phyloP scores from a whole-genome alignment of 495 filamentous ascomycete species.

The Podospora tetraspora region DNA sequence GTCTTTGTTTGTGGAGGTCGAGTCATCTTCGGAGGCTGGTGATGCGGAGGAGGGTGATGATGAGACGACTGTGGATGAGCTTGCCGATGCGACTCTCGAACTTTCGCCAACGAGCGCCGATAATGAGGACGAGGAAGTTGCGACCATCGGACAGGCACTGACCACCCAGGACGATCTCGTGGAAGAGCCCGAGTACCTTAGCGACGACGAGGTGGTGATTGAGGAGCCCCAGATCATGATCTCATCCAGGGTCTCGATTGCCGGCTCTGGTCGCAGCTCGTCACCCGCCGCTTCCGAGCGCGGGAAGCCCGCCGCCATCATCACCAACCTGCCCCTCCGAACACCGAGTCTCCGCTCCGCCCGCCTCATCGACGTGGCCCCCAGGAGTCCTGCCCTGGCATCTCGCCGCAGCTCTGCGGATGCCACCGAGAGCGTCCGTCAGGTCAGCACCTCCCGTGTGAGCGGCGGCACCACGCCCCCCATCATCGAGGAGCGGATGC shows the following conservation, averaged over 20 bases:
- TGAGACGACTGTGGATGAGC: no score
- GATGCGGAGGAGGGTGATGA: neutral
- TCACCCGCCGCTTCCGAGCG: constrained; percentile 39
- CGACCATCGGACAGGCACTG: neutral
- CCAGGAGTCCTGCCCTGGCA: constrained; percentile 37
- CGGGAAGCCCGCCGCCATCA: constrained; percentile 35
- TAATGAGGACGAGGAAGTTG: neutral
- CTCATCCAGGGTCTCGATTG: constrained; percentile 50
- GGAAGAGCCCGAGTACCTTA: constrained; percentile 24
- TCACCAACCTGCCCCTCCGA: constrained; percentile 35
- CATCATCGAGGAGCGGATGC: constrained; percentile 32
- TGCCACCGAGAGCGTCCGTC: constrained; percentile 32
- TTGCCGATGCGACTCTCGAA: no score
- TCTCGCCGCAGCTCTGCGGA: constrained; percentile 43
- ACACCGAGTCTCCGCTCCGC: constrained; percentile 50
- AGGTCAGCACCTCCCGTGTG: constrained; percentile 29
- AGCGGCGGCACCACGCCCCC: constrained; percentile 40
- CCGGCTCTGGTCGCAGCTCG: constrained; percentile 34
- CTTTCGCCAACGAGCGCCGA: neutral
- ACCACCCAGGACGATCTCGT: constrained; percentile 14
- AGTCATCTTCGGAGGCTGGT: neutral
- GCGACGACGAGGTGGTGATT: constrained; percentile 39
- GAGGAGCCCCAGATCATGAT: constrained; percentile 52
- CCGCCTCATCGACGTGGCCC: constrained; percentile 50
- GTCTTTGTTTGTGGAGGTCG: neutral